Conservation (phyloP, 1,284 basidiomycete genomes). For the Mycosarcoma mackinlayi region DNA sequence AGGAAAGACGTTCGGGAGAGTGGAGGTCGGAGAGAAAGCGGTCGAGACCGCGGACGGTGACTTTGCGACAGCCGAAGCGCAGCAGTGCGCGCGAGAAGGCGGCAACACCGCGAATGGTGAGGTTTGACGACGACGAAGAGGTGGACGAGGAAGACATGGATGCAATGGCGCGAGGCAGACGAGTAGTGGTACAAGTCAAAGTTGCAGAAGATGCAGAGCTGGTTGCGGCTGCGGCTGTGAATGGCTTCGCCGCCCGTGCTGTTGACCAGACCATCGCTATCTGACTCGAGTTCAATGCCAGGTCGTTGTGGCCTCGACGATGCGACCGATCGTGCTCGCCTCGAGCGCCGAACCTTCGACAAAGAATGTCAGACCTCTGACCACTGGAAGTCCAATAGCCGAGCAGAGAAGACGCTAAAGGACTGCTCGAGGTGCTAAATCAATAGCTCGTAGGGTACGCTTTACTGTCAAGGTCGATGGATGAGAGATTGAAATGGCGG, state of each 20-base stretch:
- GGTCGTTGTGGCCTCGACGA: neutral
- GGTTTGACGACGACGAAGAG: conserved; percentile 19
- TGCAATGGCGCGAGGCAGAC: conserved; percentile 9
- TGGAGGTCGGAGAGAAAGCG: conserved; percentile 49
- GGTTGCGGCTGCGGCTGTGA: conserved; percentile 24
- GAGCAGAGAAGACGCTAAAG: too few species aligned
- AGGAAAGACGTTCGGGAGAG: conserved; percentile 33
- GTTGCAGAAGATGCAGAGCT: neutral
- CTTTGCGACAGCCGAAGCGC: conserved; percentile 50
- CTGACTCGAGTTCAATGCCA: too few species aligned
- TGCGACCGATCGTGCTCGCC: neutral
- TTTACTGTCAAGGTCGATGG: too few species aligned
- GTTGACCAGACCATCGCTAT: conserved; percentile 39
- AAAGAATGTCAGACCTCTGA: too few species aligned
- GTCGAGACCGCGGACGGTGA: conserved; percentile 56
- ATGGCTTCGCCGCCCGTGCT: conserved; percentile 23
- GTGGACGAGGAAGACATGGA: conserved; percentile 17
- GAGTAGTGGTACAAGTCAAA: neutral
- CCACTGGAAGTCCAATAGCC: too few species aligned
- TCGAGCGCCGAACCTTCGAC: too few species aligned
- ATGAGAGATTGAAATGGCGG: conserved; percentile 1
- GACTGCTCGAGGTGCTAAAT: too few species aligned
- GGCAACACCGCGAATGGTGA: conserved; percentile 49
- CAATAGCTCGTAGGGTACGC: too few species aligned
- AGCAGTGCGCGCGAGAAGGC: conserved; percentile 52